Conservation (phyloP, 352 stramenopile genomes). For the Phytophthora pini region DNA sequence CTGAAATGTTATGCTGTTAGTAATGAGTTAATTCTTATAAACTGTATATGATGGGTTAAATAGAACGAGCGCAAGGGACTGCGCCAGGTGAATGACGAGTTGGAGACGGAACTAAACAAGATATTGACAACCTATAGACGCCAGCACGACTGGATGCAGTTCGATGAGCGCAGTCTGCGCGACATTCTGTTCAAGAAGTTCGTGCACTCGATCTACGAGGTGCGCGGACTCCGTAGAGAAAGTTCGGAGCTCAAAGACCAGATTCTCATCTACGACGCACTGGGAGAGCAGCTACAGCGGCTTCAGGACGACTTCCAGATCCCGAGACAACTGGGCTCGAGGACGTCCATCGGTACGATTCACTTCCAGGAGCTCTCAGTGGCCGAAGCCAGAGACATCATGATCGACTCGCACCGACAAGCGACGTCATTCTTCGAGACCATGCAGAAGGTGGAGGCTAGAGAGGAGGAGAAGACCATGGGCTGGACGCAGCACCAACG, state of each 20-base stretch:
- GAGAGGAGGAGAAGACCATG: conserved; percentile 69
- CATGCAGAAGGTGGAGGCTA: conserved; percentile 43
- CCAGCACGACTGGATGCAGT: conserved; percentile 54
- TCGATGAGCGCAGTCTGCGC: conserved; percentile 54
- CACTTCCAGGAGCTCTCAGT: conserved; percentile 64
- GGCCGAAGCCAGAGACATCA: conserved; percentile 61
- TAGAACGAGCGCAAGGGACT: conserved; percentile 60
- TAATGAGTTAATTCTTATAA: neutral
- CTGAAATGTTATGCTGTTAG: neutral
- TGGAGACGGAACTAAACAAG: conserved; percentile 54
- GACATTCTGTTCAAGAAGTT: conserved; percentile 74
- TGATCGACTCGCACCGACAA: conserved; percentile 75
- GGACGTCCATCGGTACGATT: conserved; percentile 62
- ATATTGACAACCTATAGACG: conserved; percentile 44
- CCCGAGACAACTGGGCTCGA: conserved; percentile 37
- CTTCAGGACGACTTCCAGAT: conserved; percentile 72
- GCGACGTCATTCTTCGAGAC: conserved; percentile 75
- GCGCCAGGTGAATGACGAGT: conserved; percentile 59
- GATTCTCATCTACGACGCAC: conserved; percentile 62
- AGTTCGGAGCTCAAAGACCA: conserved; percentile 55
- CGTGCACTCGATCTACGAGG: conserved; percentile 78
- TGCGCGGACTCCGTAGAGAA: conserved; percentile 56
- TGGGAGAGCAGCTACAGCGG: conserved; percentile 76
- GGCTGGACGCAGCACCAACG: conserved; percentile 79
- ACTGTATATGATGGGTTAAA: conserved; percentile 1